Base-by-base conservation (phyloP, 2,329 filamentous ascomycete genomes). In the Gremmenia infestans region DNA sequence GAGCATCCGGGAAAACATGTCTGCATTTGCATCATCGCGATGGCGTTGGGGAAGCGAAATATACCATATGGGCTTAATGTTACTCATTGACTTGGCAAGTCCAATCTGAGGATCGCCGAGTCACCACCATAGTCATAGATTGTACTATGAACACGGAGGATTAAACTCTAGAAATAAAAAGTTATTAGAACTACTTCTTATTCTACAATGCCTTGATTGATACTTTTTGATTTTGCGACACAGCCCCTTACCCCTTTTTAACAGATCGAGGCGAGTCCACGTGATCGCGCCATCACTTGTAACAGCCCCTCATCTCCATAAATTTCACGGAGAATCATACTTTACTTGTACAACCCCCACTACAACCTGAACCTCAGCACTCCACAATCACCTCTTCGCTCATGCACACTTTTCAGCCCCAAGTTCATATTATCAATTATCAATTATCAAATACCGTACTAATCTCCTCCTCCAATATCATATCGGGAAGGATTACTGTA, bases 41-140 rank as follows among this genome's bases (percentile, higher is more conserved):
- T 39, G 54, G 54, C 48, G 54, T 56, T 56, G 54, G 54, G 45
- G 49, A 52, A 32, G 35, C 28, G n/a, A 19, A 42, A 28, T 40
- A 50, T 50, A 50, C 42, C 48, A 39, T 39, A 49, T 37, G 48
- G 48, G 48, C 35, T 19, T 50, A 50, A 50, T 50, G 48, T 45
- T 45, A 23, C 42, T 50, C 48, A 50, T 42, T 23, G 37, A 50
- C 48, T 32, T 17, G 36, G 48, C 48, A 39, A 39, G 48, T 50
- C 48, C 37, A 14, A 19, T 45, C 42, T 45, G 42, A 45, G 42
- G 11, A 23, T 14, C 42, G 42, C n/a, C 42, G 7, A 45, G 42
- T 45, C 19, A 19, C 12, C 9, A 25, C 9, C 19, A 45, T 11
- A 45, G 42, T 45, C n/a, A 19, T 45, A 12, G 42, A 19, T 45